A percentile compares a stretch with the other conserved stretches of the same genome.
These are phyloP conservation scores for Triticum timopheevii DNA, from an alignment of 176 grass and related monocot genomes.

Conservation along the genomic window DNA sequence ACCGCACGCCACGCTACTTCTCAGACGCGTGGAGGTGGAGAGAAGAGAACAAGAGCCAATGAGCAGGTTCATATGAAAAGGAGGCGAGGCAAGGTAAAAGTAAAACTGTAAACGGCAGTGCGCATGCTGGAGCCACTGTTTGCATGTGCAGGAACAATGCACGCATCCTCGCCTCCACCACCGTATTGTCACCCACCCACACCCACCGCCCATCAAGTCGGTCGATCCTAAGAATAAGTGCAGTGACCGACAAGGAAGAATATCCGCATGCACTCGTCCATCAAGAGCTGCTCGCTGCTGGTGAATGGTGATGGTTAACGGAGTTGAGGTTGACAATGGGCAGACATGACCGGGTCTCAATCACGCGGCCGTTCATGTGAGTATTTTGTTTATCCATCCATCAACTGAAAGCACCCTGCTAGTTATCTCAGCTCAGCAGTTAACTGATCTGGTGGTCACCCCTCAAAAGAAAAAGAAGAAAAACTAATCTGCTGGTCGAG, in stretches of 20 bases:
- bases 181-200: background rate
- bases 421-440: background rate
- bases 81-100: background rate
- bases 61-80: background rate
- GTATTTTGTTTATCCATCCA: background rate
- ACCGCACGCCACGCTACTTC: background rate
- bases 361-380: background rate
- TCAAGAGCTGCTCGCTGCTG: background rate
- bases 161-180: background rate
- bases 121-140: background rate
- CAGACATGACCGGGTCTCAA: background rate
- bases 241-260: conserved; percentile 19
- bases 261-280: background rate
- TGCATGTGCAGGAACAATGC: conserved; percentile 10
- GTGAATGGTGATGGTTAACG: background rate
- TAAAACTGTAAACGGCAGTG: background rate
- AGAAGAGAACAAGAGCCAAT: background rate
- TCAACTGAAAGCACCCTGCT: background rate
- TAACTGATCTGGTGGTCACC: too few relatives aligned
- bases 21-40: background rate
- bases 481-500: background rate
- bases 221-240: conserved; percentile 8
- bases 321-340: background rate
- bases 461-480: too few relatives aligned
- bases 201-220: background rate